These are phyloP conservation scores for Daldinia sp. DNA, from an alignment of 2,329 filamentous ascomycete genomes.

Conservation along the genomic window DNA sequence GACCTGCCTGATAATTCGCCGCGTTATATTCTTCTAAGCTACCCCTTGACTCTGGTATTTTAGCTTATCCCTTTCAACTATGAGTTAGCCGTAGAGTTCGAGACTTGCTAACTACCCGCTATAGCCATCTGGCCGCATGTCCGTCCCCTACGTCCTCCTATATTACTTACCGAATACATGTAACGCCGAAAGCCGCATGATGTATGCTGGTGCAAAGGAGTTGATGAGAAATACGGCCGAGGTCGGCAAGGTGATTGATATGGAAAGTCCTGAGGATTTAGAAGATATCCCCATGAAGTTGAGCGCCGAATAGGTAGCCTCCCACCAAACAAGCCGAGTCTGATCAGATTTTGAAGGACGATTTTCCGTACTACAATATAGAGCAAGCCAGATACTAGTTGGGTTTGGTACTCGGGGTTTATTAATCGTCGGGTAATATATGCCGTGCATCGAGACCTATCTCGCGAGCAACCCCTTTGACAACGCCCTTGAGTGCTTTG, in stretches of 20 bases:
- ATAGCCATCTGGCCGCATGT: constrained; percentile 81
- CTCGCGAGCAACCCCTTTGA: constrained; percentile 73
- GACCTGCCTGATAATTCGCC: constrained; percentile 93
- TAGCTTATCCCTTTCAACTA: neutral
- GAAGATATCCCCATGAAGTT: constrained; percentile 79
- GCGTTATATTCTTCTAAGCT: constrained; percentile 87
- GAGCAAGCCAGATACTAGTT: constrained; percentile 25
- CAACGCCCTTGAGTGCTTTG: constrained; percentile 80
- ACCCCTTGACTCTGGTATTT: constrained; percentile 84
- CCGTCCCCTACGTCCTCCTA: constrained; percentile 91
- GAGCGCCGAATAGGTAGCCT: constrained; percentile 44
- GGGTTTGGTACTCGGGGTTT: constrained; percentile 18
- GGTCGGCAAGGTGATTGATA: constrained; percentile 86
- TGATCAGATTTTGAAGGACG: neutral
- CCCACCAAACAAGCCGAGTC: neutral
- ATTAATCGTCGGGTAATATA: constrained; percentile 56
- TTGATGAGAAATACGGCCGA: constrained; percentile 93
- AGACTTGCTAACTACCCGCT: constrained; percentile 14
- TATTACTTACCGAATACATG: constrained; percentile 95
- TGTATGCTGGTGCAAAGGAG: constrained; percentile 96
- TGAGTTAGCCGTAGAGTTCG: neutral
- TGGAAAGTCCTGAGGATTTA: constrained; percentile 81
- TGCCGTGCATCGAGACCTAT: constrained; percentile 69
- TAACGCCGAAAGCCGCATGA: constrained; percentile 86
- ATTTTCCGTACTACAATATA: constrained; percentile 5